Base-by-base conservation (phyloP, 441 rosid species). In the Gossypium armourianum region DNA sequence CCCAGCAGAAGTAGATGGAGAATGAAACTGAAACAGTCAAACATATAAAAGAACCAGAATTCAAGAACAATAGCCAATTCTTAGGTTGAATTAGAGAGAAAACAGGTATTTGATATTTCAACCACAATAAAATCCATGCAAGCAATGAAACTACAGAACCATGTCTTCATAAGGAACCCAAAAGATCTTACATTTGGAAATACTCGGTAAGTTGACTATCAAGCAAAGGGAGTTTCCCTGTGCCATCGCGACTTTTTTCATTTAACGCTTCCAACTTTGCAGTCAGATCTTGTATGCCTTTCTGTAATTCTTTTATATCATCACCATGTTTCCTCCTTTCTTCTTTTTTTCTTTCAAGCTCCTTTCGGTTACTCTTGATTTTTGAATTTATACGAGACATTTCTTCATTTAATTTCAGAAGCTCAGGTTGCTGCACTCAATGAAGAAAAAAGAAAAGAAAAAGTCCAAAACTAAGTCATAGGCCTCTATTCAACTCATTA, bases 351-450 rank as follows among this genome's bases (percentile, higher is more conserved):
- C 69, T 88, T 19, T 83, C 95, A 75, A 89, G 86, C 80, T 95
- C 99, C 87, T 90, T 92, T 47, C 85, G 79, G 49, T 64, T 85
- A 78, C 85, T 90, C 87, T 95, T 89, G 56, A 89, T 86, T 88
- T 95, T 95, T 63, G 95, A 86, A 52, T 85, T 86, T 66, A 89
- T 84, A 60, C 97, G 96, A 74, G 96, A 76, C 81, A 79, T 86
- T 83, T 85, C 98, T 82, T 89, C 99, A 75, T 89, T 90, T 71
- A 87, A 73, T 74, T 89, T 92, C 80, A 92, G 81, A 83, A 90
- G 94, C 84, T 88, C 94, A 29, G 97, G 97, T 94, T 90, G 96
- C 97, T 94, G 78, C 43, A 36, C 74, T 66, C 71, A 9, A 40
- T 40, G 47, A 40, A 40, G 71, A 75, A 36, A 53, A 76, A 70